Percentiles rank a stretch among this genome's conserved stretches.
Conservation (phyloP, 148 eudicot genomes). For the Rhododendron williamsianum region DNA sequence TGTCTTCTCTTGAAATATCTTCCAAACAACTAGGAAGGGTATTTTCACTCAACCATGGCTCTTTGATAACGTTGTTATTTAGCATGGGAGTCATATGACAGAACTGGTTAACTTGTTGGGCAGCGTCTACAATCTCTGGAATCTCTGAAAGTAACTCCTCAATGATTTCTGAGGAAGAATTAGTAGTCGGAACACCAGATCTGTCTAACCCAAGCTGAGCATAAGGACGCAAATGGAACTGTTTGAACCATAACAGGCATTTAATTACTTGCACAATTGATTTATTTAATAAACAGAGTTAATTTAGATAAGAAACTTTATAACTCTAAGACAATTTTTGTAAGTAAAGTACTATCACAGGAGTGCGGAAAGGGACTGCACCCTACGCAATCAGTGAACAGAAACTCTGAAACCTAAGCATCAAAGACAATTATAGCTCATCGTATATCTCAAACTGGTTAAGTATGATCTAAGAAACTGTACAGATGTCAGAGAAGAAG, state of each 20-base stretch:
- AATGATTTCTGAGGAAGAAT: conserved; percentile 37
- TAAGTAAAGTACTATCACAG: neutral
- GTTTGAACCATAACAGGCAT: conserved; percentile 20
- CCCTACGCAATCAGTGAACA: neutral
- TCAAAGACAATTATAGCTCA: neutral
- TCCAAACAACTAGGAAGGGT: conserved; percentile 70
- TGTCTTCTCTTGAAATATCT: conserved; percentile 73
- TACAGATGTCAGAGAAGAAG: neutral
- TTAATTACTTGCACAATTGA: neutral
- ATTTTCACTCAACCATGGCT: conserved; percentile 64
- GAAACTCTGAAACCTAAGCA: neutral
- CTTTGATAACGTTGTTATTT: conserved; percentile 36
- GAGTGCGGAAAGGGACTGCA: neutral
- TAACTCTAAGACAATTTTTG: neutral
- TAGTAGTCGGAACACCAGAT: conserved; percentile 46
- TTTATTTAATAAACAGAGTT: neutral
- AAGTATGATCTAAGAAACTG: neutral
- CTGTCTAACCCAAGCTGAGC: conserved; percentile 73
- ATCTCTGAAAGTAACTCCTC: conserved; percentile 60
- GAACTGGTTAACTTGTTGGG: conserved; percentile 47
- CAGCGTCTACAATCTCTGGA: conserved; percentile 70
- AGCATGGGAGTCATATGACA: conserved; percentile 23
- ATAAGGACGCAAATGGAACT: conserved; percentile 85
- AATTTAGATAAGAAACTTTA: neutral
- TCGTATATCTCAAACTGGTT: neutral